Percentiles rank a stretch among this genome's conserved stretches.
Evolutionary conservation across 164 flowering plant species (phyloP).

Genomic region (Magnolia officinalis): DNA sequence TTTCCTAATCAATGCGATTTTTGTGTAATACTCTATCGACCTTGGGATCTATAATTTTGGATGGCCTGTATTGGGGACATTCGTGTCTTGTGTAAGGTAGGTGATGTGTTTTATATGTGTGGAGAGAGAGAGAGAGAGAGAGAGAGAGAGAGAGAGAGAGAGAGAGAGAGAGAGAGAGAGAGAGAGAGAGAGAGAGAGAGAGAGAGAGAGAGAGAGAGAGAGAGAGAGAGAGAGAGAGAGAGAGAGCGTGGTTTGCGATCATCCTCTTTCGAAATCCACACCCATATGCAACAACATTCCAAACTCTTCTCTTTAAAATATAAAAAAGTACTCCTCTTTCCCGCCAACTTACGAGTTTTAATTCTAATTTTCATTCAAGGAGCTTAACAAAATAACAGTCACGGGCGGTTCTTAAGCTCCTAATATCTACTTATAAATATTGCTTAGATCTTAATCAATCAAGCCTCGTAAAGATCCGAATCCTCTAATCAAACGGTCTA

Average conservation of each 20-base stretch:
- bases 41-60: too few relatives aligned
- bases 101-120: too few relatives aligned
- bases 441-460: slow-evolving; percentile 1
- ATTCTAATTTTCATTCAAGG: background rate
- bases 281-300: background rate
- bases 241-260: background rate
- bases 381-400: background rate
- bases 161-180: too few relatives aligned
- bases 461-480: background rate
- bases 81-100: too few relatives aligned
- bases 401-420: slow-evolving; percentile 5
- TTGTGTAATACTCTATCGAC: too few relatives aligned
- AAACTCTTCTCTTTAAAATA: background rate
- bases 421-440: background rate
- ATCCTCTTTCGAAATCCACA: background rate
- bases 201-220: too few relatives aligned
- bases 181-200: too few relatives aligned
- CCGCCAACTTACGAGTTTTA: background rate
- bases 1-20: too few relatives aligned
- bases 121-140: too few relatives aligned
- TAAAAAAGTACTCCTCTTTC: background rate
- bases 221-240: too few relatives aligned
- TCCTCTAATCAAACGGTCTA: background rate
- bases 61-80: too few relatives aligned
- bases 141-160: too few relatives aligned